A percentile compares a stretch with the other conserved stretches of the same genome.
These are phyloP conservation scores for Emergomyces orientalis DNA, from an alignment of 2,329 filamentous ascomycete genomes.

Conservation along the genomic window DNA sequence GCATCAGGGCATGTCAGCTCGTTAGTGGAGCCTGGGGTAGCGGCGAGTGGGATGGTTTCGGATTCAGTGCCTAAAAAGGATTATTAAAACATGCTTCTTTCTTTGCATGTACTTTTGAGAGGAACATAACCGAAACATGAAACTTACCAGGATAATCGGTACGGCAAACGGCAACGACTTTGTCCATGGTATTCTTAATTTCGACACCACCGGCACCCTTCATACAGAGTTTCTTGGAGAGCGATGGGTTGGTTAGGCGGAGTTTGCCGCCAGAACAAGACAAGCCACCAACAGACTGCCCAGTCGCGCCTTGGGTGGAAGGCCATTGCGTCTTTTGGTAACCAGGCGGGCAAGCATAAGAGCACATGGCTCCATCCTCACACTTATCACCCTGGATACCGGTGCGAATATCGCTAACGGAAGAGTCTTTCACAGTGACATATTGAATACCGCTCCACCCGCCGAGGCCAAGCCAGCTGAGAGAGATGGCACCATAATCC, in stretches of 20 bases:
- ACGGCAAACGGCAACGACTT: conserved; percentile 69
- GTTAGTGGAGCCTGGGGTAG: conserved; percentile 49
- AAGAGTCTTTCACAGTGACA: conserved; percentile 41
- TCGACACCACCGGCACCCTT: conserved; percentile 59
- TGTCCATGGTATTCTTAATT: conserved; percentile 63
- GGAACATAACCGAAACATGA: not conserved
- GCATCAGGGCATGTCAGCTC: conserved; percentile 68
- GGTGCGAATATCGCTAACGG: conserved; percentile 58
- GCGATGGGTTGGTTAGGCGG: conserved; percentile 60
- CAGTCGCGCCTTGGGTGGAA: conserved; percentile 61
- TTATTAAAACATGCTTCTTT: conserved; percentile 1
- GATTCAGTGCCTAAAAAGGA: conserved; percentile 54
- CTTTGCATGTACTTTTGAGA: not conserved
- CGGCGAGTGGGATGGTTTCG: conserved; percentile 69
- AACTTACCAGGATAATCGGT: conserved; percentile 81
- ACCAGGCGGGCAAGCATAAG: conserved; percentile 83
- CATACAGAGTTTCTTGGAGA: conserved; percentile 63
- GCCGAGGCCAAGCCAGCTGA: conserved; percentile 58
- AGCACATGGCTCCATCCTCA: conserved; percentile 62
- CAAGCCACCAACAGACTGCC: conserved; percentile 81
- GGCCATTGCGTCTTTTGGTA: conserved; percentile 95
- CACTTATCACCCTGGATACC: conserved; percentile 54
- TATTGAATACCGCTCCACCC: conserved; percentile 77
- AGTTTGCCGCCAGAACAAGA: conserved; percentile 66
- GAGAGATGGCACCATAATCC: conserved; percentile 65